Evolutionary conservation across 331 rosid genomes (phyloP), one percentile per base, ranked within the genome.

Genomic region (Stylosanthes scabra): DNA sequence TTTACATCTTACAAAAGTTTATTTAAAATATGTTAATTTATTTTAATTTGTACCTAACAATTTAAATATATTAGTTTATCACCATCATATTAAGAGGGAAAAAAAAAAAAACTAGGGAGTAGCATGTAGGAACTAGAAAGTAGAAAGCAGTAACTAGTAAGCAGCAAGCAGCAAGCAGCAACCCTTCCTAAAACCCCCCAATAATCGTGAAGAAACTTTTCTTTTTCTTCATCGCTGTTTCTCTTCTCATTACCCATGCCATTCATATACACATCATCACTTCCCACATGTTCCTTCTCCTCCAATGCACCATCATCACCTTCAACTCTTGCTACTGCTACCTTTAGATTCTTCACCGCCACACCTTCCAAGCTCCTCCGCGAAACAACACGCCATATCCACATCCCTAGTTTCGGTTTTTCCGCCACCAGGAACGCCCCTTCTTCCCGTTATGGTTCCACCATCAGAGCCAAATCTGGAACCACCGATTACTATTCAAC

Each of bases 401-500:
- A 60, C 13, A 64, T 76, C 75, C 72, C 83, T 66, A 46, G 50
- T 77, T 70, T 60, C 59, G 59, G 54, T 65, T 63, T 73, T 55
- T 59, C 75, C 34, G 64, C 68, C 28, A 47, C 70, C 42, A 69
- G 61, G 42, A 86, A 51, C 56, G 4, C 39, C 39, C 39, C 39
- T 34, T 78, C 74, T 13, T 68, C 58, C 14, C 85, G 81, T 20
- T 20, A 37, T 54, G 39, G 73, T 52, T 52, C 58, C 11, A 62
- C 79, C 0, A 40, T 78, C 75, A 80, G 81, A 62, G 90, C 93
- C 47, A 80, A 80, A 74, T 74, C 82, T 0, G 89, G 77, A 44
- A 80, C 70, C 6, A 80, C 65, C 6, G 96, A 94, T 63, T 84
- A 81, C 77, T 94, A 94, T 61, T 84, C 92, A 27, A 85, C 89